Evolutionary conservation across 257 asterid species (phyloP).

Genomic region (Jasminum sambac): DNA sequence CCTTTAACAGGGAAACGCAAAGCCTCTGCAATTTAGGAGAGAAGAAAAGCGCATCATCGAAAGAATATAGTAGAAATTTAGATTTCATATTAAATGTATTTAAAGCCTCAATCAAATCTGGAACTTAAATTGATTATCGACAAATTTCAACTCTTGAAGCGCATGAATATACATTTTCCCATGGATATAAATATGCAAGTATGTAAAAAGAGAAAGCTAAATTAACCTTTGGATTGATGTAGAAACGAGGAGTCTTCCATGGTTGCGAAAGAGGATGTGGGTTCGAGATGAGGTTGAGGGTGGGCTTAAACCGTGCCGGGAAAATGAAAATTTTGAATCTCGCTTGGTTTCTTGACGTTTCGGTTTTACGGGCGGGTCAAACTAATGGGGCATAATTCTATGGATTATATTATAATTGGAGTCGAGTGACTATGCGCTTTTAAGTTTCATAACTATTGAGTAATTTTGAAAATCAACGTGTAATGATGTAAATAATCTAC

Average conservation of each 20-base stretch:
- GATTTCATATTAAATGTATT: too few relatives aligned
- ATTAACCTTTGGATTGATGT: conserved; percentile 36
- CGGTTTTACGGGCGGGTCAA: too few relatives aligned
- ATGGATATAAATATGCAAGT: neutral
- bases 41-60: neutral
- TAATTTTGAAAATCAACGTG: too few relatives aligned
- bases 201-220: neutral
- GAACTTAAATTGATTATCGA: conserved; percentile 8
- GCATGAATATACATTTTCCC: neutral
- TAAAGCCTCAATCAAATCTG: too few relatives aligned
- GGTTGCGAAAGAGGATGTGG: neutral
- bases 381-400: too few relatives aligned
- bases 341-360: neutral
- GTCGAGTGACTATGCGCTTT: too few relatives aligned
- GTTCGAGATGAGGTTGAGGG: conserved; percentile 3
- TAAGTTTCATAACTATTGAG: too few relatives aligned
- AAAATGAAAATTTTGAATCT: conserved; percentile 48
- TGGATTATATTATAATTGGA: too few relatives aligned
- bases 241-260: conserved; percentile 39
- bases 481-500: too few relatives aligned
- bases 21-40: conserved; percentile 18
- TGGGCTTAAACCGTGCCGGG: conserved; percentile 39
- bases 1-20: conserved; percentile 34
- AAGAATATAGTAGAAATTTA: neutral
- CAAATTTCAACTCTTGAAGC: neutral